phyloP scores from a whole-genome alignment of 2,329 filamentous ascomycete species.

The Neurospora crassa region DNA sequence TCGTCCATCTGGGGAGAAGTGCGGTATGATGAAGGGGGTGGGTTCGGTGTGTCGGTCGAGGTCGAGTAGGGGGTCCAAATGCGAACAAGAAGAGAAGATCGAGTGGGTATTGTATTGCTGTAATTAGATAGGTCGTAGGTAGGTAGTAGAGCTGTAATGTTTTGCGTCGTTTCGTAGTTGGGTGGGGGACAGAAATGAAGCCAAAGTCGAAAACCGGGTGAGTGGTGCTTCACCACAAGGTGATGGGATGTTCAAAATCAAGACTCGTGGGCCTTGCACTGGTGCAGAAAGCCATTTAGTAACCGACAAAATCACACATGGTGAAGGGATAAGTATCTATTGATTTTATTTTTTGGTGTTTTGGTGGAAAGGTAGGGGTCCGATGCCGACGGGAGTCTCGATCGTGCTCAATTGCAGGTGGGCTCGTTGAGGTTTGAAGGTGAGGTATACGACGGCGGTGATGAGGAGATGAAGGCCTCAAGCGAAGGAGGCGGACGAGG shows the following conservation, averaged over 20 bases:
- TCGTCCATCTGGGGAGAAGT: constrained; percentile 39
- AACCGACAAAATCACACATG: constrained; percentile 15
- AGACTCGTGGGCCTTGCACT: constrained; percentile 16
- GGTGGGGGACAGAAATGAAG: constrained; percentile 14
- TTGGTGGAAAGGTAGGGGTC: constrained; percentile 3
- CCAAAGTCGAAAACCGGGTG: constrained; percentile 18
- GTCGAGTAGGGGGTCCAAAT: not conserved
- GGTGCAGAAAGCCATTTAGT: constrained; percentile 25
- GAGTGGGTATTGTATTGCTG: constrained; percentile 2
- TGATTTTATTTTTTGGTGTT: constrained; percentile 1
- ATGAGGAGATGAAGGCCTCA: constrained; percentile 2
- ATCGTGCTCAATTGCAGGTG: not conserved
- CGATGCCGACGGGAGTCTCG: not conserved
- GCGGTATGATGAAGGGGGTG: not conserved
- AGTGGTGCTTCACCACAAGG: constrained; percentile 1
- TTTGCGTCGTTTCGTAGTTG: constrained; percentile 11
- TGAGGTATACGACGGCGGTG: not conserved
- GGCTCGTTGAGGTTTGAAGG: constrained; percentile 5
- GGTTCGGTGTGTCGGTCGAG: not conserved
- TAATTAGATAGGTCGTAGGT: not conserved
- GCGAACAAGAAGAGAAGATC: not conserved
- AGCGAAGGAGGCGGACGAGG: not conserved
- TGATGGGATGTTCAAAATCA: constrained; percentile 11
- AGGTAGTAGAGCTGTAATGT: not conserved
- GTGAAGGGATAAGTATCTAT: constrained; percentile 8